Evolutionary conservation across 306 rosid genomes (phyloP), one percentile per base, ranked within the genome.

Genomic region (Pyrus bretschneideri): DNA sequence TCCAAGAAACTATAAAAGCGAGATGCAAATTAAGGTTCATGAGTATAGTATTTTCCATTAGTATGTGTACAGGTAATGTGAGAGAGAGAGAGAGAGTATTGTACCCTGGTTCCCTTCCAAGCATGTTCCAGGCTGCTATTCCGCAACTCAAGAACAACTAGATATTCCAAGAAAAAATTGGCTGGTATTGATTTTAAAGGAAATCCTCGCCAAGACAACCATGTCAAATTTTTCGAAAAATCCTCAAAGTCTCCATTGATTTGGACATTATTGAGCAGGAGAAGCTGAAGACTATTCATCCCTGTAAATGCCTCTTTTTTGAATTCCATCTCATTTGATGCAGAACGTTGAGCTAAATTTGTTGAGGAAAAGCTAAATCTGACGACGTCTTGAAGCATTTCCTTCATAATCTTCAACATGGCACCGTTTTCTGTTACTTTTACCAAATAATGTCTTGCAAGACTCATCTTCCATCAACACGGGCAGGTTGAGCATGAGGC

Each of bases 151-250:
- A 74, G 67, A 12, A 1, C 78, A 63, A 75, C 71, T 12, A 75
- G 49, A 40, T 63, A 29, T 63, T 27, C 49, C 27, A 46, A 58
- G 30, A 3, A 46, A 46, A 75, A 75, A 6, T 5, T 27, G 46
- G 14, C 57, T 75, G 51, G 78, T 27, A 63, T 29, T 62, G 46
- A 62, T 8, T 75, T 30, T 21, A 63, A 29, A 49, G 61, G 70
- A 15, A 63, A 75, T 30, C 78, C 78, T 5, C 8, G 49, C 78
- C 78, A 75, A 46, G 38, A 70, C 19, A 70, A 14, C 60, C 61
- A 49, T 52, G 9, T 1, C 9, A 44, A 46, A 70, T 4, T 27
- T 30, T 63, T 46, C n/a, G 71, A 13, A 62, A 75, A 45, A 6
- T 75, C 21, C n/a, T 46, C 46, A 31, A 19, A 63, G 4, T 4